Conservation (phyloP, 148 eudicot genomes). For the Arbutus unedo region DNA sequence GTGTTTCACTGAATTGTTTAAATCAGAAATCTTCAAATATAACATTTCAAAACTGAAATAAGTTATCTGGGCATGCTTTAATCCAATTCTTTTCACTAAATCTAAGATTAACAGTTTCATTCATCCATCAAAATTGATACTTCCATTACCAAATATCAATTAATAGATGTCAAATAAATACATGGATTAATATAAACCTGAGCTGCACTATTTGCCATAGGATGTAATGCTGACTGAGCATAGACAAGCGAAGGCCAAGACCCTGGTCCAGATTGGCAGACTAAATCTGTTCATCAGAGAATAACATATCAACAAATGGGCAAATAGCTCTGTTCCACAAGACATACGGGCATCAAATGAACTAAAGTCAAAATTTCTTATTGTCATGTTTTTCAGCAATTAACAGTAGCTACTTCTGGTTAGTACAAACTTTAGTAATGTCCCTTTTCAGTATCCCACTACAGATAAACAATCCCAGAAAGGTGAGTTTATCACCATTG, state of each 20-base stretch:
- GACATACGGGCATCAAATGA: conserved; percentile 7
- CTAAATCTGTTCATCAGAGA: conserved; percentile 60
- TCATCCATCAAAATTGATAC: background rate
- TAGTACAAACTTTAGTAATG: background rate
- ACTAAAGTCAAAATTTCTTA: background rate
- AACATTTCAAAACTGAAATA: background rate
- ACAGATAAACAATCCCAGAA: background rate
- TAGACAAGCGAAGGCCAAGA: conserved; percentile 89
- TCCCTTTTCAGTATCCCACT: background rate
- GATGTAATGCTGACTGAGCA: conserved; percentile 84
- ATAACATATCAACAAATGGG: background rate
- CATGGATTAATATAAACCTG: conserved; percentile 54
- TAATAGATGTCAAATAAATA: background rate
- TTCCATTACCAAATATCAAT: background rate
- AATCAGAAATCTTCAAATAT: background rate
- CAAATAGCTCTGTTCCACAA: conserved; percentile 3
- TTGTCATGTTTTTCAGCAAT: background rate
- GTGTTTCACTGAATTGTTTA: background rate
- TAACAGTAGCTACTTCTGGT: background rate
- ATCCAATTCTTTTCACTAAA: background rate
- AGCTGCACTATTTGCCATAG: conserved; percentile 97
- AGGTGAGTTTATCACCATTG: background rate
- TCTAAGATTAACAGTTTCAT: background rate
- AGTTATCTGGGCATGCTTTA: conserved; percentile 1
- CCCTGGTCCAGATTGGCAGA: conserved; percentile 99